phyloP scores from a whole-genome alignment of 768 basidiomycete genomes.

The Chalciporus chontae region DNA sequence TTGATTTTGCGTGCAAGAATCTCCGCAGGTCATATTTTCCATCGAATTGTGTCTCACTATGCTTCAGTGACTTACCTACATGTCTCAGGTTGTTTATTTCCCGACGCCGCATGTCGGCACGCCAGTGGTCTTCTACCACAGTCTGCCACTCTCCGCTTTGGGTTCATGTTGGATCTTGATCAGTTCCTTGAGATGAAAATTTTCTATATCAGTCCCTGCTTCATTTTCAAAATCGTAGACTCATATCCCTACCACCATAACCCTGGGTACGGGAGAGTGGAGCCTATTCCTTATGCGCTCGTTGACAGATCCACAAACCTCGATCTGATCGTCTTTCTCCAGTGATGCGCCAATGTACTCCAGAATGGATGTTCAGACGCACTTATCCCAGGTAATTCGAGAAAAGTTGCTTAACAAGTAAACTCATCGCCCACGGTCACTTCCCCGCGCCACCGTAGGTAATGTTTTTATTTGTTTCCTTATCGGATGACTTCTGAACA shows the following conservation, averaged over 20 bases:
- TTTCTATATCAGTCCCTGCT: not conserved
- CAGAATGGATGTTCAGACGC: no score
- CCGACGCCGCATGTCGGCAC: no score
- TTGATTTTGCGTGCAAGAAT: slow-evolving; percentile 3
- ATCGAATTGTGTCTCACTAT: not conserved
- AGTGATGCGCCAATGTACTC: no score
- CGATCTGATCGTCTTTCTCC: not conserved
- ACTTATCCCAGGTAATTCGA: no score
- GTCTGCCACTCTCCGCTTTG: not conserved
- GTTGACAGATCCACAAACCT: not conserved
- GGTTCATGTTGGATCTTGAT: slow-evolving; percentile 10
- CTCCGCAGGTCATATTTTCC: not conserved
- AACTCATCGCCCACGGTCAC: no score
- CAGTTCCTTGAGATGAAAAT: slow-evolving; percentile 12
- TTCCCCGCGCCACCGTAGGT: no score
- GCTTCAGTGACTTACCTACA: slow-evolving; percentile 3
- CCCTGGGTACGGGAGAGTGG: not conserved
- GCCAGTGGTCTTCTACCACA: not conserved
- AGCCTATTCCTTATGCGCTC: not conserved
- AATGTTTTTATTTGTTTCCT: not conserved
- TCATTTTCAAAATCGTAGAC: no score
- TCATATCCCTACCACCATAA: not conserved
- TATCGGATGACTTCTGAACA: not conserved
- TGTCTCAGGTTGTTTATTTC: not conserved
- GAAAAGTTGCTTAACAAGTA: no score